A percentile compares a stretch with the other conserved stretches of the same genome.
Evolutionary conservation across 805 yeast genomes (phyloP).

Genomic region (Kluyveromyces dobzhanskii): DNA sequence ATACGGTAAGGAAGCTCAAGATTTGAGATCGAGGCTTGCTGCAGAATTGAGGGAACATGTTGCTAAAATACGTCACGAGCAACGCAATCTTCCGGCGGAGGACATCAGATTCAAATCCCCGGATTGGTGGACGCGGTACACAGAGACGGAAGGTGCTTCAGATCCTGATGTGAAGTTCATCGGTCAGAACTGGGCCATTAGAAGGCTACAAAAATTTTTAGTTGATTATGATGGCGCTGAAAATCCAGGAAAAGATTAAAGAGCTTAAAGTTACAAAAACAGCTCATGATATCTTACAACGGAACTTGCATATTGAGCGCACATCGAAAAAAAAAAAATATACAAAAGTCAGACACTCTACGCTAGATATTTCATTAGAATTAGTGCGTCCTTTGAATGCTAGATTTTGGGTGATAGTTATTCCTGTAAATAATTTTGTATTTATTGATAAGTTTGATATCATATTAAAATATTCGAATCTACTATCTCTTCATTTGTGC

Average conservation of each 20-base stretch:
- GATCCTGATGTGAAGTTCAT: conserved; percentile 64
- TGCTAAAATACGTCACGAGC: conserved; percentile 34
- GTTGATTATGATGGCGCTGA: conserved; percentile 17
- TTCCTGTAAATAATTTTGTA: no score
- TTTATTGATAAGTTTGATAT: no score
- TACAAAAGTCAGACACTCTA: no score
- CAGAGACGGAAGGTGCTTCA: conserved; percentile 53
- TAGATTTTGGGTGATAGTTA: no score
- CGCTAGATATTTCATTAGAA: no score
- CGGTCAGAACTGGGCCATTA: conserved; percentile 79
- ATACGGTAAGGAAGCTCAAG: conserved; percentile 54
- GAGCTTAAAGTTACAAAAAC: no score
- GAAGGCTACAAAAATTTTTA: conserved; percentile 48
- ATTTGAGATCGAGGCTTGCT: conserved; percentile 64
- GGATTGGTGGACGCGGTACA: conserved; percentile 66
- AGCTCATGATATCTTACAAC: no score
- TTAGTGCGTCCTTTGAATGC: no score
- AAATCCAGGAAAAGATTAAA: neutral
- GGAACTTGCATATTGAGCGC: no score
- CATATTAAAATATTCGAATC: no score
- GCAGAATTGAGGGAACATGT: conserved; percentile 58
- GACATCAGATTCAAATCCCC: conserved; percentile 63
- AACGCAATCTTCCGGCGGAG: conserved; percentile 44
- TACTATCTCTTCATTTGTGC: no score
- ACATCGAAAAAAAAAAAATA: no score